phyloP scores from a whole-genome alignment of 352 stramenopile genomes.

The Pythium myriotylum region DNA sequence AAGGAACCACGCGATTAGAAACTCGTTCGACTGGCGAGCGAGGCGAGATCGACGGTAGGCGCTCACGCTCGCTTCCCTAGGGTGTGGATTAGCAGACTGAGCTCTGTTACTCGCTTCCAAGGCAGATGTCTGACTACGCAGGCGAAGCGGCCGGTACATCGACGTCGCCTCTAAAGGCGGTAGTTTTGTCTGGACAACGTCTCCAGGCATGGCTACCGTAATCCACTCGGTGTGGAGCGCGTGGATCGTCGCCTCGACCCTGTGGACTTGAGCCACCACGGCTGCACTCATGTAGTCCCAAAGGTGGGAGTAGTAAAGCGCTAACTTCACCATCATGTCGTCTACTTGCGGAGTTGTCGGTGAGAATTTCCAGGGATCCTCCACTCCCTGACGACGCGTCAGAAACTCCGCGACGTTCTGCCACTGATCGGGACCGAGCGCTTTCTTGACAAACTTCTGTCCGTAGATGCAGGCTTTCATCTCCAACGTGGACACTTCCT shows the following conservation, averaged over 20 bases:
- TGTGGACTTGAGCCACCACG: conserved; percentile 45
- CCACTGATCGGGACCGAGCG: conserved; percentile 31
- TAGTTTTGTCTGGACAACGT: not conserved
- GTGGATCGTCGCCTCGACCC: conserved; percentile 34
- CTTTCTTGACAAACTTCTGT: conserved; percentile 33
- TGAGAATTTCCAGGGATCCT: conserved; percentile 22
- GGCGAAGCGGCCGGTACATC: conserved; percentile 22
- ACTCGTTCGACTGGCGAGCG: conserved; percentile 79
- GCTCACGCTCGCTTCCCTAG: not conserved
- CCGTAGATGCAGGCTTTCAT: conserved; percentile 39
- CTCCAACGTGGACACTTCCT: conserved; percentile 34
- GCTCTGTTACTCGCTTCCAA: not conserved
- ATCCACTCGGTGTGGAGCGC: conserved; percentile 19
- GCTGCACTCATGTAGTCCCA: conserved; percentile 51
- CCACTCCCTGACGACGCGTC: not conserved
- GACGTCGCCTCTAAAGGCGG: not conserved
- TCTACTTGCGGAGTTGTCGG: conserved; percentile 31
- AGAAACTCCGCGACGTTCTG: conserved; percentile 30
- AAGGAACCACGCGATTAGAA: conserved; percentile 86
- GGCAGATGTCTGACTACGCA: conserved; percentile 21
- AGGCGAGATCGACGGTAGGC: conserved; percentile 54
- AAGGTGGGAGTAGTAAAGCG: conserved; percentile 55
- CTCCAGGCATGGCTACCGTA: not conserved
- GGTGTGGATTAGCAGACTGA: not conserved
- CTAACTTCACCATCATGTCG: conserved; percentile 56